Evolutionary conservation across 805 yeast species (phyloP), one percentile per base, ranked within the genome.

Genomic region (Candida maris): DNA sequence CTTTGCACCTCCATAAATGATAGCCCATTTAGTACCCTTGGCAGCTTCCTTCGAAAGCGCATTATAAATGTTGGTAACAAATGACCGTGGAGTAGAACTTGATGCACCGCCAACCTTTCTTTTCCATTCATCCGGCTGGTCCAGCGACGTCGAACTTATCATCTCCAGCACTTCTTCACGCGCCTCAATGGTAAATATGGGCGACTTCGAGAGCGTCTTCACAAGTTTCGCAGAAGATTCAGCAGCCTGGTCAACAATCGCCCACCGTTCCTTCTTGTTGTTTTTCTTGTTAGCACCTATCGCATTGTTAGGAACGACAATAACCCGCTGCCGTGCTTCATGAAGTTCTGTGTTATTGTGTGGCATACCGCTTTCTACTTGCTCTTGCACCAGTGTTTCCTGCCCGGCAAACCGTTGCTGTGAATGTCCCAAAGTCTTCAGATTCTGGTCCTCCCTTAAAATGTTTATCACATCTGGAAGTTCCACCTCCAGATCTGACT

Each of bases 151-250:
- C 2, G 81, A 73, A 10, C 84, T 71, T 26, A 91, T 84, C 73
- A 88, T 84, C 34, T 88, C 91, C 42, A 93, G 58, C 2, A 86
- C 84, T 43, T 88, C 97, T 48, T 86, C 95, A 42, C 81, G 71
- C 3, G 76, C 78, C 54, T 91, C 97, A 22, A 91, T 76, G 0
- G 83, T 75, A 31, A 88, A 68, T 1, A 91, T 74, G 0, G 97
- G 91, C 0, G 93, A 81, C 16, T 65, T 61, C 0, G 80, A 67
- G 26, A 91, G 57, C 8, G 67, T 70, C 33, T 71, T 69, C 27
- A 87, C 54, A 31, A 81, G 65, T 3, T 63, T 54, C 1, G 71
- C 70, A 0, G 85, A 70, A 0, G 84, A 83, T 37, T 73, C 70
- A 43, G 74, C 75, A 0, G 95, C 76, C 37, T 75, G 79, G 43